Base-by-base conservation (phyloP, 805 yeast genomes). In the Sugiyamaella chiloensis region DNA sequence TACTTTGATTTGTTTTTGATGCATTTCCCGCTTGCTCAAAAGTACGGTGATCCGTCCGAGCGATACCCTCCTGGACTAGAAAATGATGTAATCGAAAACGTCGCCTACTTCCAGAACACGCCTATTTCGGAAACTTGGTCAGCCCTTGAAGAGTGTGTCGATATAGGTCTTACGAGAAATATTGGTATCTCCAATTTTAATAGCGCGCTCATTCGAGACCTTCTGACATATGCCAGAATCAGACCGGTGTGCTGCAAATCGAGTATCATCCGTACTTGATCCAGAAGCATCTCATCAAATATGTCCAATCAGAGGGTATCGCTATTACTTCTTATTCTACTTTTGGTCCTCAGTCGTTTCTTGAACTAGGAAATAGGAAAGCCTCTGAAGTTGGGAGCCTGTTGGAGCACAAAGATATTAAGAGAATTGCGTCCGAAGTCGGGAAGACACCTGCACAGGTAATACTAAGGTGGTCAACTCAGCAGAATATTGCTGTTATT, bases 241-340 rank as follows among this genome's bases (percentile, higher is more conserved):
- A 78, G 73, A 53, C 96, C 96, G 85, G 81, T 42, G 86, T 84
- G 47, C 75, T 87, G 60, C 96, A 87, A 70, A 84, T 88, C 57
- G 96, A 87, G 73, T 93, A 87, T 66, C 96, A 87, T 67, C 96
- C 96, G 53, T 88, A 87, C 74, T 74, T 88, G 63, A 86, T 85
- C 52, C 96, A 87, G 70, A 75, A 75, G 51, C 73, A 73, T 56
- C 71, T 86, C 58, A 61, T 85, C 54, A 75, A 81, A 54, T 84
- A 69, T 58, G 85, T 75, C 53, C 76, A 83, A 61, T 58, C 67
- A 35, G 68, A 75, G 54, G 81, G 76, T 30, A 75, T 87, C 52
- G 81, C 80, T 55, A 76, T 86, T 55, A 85, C 86, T 45, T 95
- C 82, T 14, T 86, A 87, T 71, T 85, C 93, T 9, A 81, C 91